These are phyloP conservation scores for Pleurotus platypus DNA, from an alignment of 768 basidiomycete genomes.

Conservation along the genomic window DNA sequence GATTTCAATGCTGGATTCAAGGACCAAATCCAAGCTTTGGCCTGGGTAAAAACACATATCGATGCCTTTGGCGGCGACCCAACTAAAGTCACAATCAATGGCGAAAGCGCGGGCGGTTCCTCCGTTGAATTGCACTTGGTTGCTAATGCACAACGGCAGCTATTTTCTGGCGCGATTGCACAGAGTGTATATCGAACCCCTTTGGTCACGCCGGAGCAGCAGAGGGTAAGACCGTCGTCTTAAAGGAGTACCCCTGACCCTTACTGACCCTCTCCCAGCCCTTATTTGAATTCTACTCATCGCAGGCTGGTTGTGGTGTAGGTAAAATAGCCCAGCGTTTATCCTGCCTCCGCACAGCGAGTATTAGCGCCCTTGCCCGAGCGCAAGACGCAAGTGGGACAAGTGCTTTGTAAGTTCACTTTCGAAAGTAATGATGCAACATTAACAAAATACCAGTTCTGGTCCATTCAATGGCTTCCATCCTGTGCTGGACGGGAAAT, in stretches of 20 bases:
- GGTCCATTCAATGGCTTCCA: constrained; percentile 40
- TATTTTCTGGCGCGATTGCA: constrained; percentile 56
- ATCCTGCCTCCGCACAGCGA: constrained; percentile 45
- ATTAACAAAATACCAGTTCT: background rate
- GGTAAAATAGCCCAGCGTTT: constrained; percentile 32
- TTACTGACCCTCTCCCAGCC: constrained; percentile 27
- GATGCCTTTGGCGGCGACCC: constrained; percentile 63
- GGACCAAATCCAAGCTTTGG: constrained; percentile 59
- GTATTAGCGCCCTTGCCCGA: constrained; percentile 45
- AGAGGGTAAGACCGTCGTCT: constrained; percentile 34
- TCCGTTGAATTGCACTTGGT: constrained; percentile 59
- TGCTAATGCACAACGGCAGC: constrained; percentile 30
- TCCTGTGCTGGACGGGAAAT: constrained; percentile 49
- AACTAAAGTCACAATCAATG: constrained; percentile 52
- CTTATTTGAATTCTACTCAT: constrained; percentile 49
- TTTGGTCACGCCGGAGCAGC: constrained; percentile 47
- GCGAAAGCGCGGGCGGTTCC: constrained; percentile 36
- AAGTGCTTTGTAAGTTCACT: constrained; percentile 35
- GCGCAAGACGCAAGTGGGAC: constrained; percentile 48
- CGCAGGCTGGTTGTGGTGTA: constrained; percentile 44
- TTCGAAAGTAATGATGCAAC: no score
- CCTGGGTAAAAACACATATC: constrained; percentile 65
- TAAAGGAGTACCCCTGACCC: background rate
- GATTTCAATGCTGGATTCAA: constrained; percentile 53
- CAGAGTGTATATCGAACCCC: constrained; percentile 59